Evolutionary conservation across 2,329 filamentous ascomycete genomes (phyloP).

Genomic region (Ceratocystis variospora): DNA sequence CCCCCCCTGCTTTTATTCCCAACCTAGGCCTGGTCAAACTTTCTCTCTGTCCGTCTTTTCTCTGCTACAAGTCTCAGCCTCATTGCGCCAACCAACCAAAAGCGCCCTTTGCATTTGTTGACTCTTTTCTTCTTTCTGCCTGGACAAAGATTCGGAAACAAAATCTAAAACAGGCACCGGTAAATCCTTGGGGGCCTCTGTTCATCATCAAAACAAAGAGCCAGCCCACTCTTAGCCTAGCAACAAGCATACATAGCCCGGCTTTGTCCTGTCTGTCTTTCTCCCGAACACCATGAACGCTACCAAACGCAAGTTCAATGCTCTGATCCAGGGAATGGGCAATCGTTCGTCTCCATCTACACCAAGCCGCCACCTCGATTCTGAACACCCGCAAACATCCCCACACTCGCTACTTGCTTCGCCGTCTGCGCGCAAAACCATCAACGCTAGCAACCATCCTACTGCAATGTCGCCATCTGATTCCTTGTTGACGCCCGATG

Average conservation of each 20-base stretch:
- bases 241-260: neutral
- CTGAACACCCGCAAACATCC: constrained; percentile 22
- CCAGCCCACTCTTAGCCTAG: neutral
- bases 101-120: too few relatives aligned
- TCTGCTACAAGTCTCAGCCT: too few relatives aligned
- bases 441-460: neutral
- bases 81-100: too few relatives aligned
- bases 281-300: constrained; percentile 44
- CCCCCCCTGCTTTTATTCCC: too few relatives aligned
- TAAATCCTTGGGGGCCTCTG: constrained; percentile 13
- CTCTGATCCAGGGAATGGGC: constrained; percentile 53
- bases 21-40: too few relatives aligned
- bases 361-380: constrained; percentile 20
- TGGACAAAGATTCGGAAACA: constrained; percentile 4
- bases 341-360: constrained; percentile 22
- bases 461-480: neutral
- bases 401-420: neutral
- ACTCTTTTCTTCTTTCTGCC: neutral
- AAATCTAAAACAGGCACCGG: constrained; percentile 15
- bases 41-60: too few relatives aligned
- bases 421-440: constrained; percentile 18
- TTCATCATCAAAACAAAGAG: neutral
- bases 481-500: constrained; percentile 21
- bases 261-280: neutral
- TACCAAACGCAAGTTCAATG: constrained; percentile 74